phyloP scores from a whole-genome alignment of 768 basidiomycete genomes.

The Leccinum subgranulosum region DNA sequence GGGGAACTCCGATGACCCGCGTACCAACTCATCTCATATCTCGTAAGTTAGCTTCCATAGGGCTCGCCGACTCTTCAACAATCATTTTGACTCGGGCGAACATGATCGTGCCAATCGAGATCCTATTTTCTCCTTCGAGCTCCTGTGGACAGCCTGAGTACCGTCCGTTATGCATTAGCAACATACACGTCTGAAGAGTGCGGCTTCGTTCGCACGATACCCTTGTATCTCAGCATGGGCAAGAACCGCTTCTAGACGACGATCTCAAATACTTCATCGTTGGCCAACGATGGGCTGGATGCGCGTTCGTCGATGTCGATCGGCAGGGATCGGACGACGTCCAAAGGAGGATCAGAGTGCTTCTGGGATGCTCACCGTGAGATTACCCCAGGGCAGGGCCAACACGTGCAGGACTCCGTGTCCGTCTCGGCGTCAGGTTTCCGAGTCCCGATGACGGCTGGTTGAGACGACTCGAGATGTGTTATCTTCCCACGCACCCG shows the following conservation, averaged over 20 bases:
- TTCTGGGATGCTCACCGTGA: slow-evolving; percentile 3
- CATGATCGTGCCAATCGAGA: slow-evolving; percentile 2
- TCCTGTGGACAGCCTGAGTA: neutral
- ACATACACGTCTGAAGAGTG: neutral
- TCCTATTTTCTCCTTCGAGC: neutral
- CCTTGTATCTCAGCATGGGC: slow-evolving; percentile 8
- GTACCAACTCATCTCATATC: too few relatives aligned
- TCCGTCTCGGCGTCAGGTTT: neutral
- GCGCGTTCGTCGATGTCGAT: neutral
- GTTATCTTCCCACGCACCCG: neutral
- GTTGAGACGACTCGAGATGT: slow-evolving; percentile 6
- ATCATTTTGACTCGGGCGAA: neutral
- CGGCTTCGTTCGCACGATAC: slow-evolving; percentile 9
- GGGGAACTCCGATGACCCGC: neutral
- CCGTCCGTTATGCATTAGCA: slow-evolving; percentile 2
- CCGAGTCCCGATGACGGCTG: slow-evolving; percentile 2
- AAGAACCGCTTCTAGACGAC: slow-evolving; percentile 2
- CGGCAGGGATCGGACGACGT: neutral
- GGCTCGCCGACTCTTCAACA: neutral
- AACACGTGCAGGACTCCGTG: neutral
- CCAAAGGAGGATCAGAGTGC: neutral
- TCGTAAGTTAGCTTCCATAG: too few relatives aligned
- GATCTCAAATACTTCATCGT: slow-evolving; percentile 7
- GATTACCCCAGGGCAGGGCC: slow-evolving; percentile 7
- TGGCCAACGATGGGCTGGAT: slow-evolving; percentile 3